These are phyloP conservation scores for Lepiota brunneoincarnata DNA, from an alignment of 768 basidiomycete genomes.

Conservation along the genomic window DNA sequence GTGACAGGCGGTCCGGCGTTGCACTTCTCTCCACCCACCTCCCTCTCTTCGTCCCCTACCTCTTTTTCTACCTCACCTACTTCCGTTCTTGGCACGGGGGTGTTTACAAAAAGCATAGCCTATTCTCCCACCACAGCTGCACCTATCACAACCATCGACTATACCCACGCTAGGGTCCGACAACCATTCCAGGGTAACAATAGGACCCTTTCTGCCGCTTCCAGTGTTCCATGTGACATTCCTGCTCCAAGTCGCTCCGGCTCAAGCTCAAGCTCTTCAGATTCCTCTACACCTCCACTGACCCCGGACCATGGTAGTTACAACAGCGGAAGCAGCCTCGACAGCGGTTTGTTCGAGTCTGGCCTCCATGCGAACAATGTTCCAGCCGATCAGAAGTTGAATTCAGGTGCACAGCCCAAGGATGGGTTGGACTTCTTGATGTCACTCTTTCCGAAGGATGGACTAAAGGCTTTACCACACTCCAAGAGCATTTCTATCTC, in stretches of 20 bases:
- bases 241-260: conserved; percentile 26
- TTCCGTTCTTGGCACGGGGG: conserved; percentile 1
- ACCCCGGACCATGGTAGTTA: conserved; percentile 68
- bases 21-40: conserved; percentile 42
- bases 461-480: conserved; percentile 63
- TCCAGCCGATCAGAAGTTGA: neutral
- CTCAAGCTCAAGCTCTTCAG: conserved; percentile 47
- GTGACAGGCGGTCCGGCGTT: conserved; percentile 92
- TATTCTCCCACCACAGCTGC: conserved; percentile 20
- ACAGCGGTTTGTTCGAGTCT: conserved; percentile 34
- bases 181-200: neutral
- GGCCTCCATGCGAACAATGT: conserved; percentile 30
- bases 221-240: conserved; percentile 5
- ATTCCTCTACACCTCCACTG: conserved; percentile 69
- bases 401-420: conserved; percentile 22
- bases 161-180: conserved; percentile 13
- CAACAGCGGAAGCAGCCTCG: conserved; percentile 33
- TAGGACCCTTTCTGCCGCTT: neutral
- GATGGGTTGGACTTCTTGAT: conserved; percentile 78
- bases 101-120: conserved; percentile 13
- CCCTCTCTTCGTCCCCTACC: conserved; percentile 26
- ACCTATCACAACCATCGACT: conserved; percentile 17
- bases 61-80: conserved; percentile 18
- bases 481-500: conserved; percentile 75
- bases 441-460: conserved; percentile 73